These are phyloP conservation scores for Periconia sp. DNA, from an alignment of 2,329 filamentous ascomycete species.

Conservation along the genomic window DNA sequence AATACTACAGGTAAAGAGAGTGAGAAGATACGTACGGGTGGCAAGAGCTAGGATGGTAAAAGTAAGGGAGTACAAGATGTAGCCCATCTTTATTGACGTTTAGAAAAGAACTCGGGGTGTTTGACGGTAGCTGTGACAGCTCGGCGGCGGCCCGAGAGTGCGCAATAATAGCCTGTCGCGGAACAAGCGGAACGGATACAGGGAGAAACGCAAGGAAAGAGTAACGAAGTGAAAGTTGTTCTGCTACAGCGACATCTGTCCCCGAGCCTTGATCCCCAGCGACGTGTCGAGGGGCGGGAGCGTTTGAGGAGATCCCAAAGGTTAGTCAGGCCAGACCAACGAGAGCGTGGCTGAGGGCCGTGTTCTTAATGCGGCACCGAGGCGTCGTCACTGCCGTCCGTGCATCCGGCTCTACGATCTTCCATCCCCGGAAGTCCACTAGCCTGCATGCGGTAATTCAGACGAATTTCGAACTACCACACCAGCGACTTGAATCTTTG, in stretches of 20 bases:
- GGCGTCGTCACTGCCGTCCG: slow-evolving; percentile 9
- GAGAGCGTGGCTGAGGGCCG: too few relatives aligned
- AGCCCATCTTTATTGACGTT: slow-evolving; percentile 69
- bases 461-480: slow-evolving; percentile 34
- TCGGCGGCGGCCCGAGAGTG: too few relatives aligned
- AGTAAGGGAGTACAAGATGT: slow-evolving; percentile 78
- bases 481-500: slow-evolving; percentile 18
- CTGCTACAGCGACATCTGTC: too few relatives aligned
- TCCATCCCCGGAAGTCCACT: slow-evolving; percentile 28
- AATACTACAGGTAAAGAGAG: slow-evolving; percentile 10
- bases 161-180: too few relatives aligned
- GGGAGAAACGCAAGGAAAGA: too few relatives aligned
- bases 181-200: too few relatives aligned
- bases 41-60: slow-evolving; percentile 73
- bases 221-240: too few relatives aligned
- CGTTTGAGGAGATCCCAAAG: too few relatives aligned
- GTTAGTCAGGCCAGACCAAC: too few relatives aligned
- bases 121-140: slow-evolving; percentile 4
- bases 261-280: too few relatives aligned
- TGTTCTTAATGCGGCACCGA: slow-evolving; percentile 1
- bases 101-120: too few relatives aligned
- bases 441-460: slow-evolving; percentile 30
- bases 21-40: slow-evolving; percentile 61
- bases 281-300: too few relatives aligned
- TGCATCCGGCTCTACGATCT: slow-evolving; percentile 22